Evolutionary conservation across 2,329 filamentous ascomycete genomes (phyloP).

Genomic region (Bipolaris gigantea): DNA sequence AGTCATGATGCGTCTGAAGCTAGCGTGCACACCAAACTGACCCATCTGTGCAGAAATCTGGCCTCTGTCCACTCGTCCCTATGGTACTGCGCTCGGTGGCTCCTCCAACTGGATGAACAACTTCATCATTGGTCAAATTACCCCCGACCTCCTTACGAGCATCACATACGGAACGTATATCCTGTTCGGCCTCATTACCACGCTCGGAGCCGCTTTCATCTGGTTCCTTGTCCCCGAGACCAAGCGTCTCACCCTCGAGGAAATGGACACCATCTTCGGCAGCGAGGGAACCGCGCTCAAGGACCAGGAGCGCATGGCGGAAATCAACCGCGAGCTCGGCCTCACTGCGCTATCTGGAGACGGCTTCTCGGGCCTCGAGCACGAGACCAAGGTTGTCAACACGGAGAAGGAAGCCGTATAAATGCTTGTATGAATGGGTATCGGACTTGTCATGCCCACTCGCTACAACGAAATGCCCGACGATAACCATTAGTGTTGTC

Average conservation of each 20-base stretch:
- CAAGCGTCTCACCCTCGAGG: constrained; percentile 56
- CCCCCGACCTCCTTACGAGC: constrained; percentile 65
- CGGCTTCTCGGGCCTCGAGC: constrained; percentile 6
- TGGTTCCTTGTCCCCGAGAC: constrained; percentile 58
- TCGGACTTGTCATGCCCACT: neutral
- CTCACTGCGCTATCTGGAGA: constrained; percentile 47
- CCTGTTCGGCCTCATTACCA: constrained; percentile 67
- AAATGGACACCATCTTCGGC: constrained; percentile 69
- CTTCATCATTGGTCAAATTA: constrained; percentile 68
- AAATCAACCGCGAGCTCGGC: constrained; percentile 72
- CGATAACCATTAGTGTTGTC: neutral
- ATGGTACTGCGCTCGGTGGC: constrained; percentile 70
- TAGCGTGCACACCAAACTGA: neutral
- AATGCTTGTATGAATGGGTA: neutral
- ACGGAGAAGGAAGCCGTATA: constrained; percentile 21
- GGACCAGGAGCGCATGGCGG: constrained; percentile 69
- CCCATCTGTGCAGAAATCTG: constrained; percentile 61
- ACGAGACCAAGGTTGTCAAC: constrained; percentile 8
- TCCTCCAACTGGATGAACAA: constrained; percentile 55
- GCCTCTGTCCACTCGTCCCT: constrained; percentile 67
- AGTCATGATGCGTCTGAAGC: neutral
- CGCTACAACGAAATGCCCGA: neutral
- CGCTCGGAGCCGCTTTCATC: constrained; percentile 60
- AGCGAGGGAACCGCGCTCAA: constrained; percentile 66
- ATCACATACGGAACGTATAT: constrained; percentile 74